These are phyloP conservation scores for Paramecium sonneborni DNA, from an alignment of 73 alveolate species.

Conservation along the genomic window DNA sequence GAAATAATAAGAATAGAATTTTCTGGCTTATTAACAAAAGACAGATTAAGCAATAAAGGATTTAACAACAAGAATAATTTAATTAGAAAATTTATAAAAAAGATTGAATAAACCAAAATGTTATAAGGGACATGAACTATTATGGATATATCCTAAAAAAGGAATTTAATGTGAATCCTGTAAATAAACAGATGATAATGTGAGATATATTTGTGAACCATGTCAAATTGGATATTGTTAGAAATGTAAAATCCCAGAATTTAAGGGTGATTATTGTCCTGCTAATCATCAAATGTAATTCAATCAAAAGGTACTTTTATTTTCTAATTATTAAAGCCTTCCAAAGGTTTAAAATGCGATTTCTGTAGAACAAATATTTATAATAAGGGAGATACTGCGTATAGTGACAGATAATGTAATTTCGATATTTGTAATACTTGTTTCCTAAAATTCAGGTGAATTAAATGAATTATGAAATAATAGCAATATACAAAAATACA, in stretches of 20 bases:
- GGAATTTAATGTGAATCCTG: not conserved
- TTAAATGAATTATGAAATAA: not conserved
- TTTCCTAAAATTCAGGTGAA: not conserved
- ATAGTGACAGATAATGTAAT: not conserved
- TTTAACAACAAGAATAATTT: not conserved
- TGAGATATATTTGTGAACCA: not conserved
- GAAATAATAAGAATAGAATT: not conserved
- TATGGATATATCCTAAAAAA: not conserved
- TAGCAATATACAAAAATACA: too few species aligned
- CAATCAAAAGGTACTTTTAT: not conserved
- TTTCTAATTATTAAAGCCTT: not conserved
- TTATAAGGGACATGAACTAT: not conserved
- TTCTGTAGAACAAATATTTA: not conserved
- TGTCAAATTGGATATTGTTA: not conserved
- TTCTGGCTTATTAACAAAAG: not conserved
- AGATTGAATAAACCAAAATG: not conserved
- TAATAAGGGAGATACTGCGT: not conserved
- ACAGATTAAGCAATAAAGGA: not conserved
- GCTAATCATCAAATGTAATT: not conserved
- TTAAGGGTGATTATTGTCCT: not conserved
- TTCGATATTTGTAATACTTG: not conserved
- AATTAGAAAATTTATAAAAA: not conserved
- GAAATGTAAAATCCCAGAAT: not conserved
- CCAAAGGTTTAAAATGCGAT: not conserved
- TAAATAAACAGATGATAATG: not conserved